Base-by-base conservation (phyloP, 768 basidiomycete species). In the Lactarius hengduanensis region DNA sequence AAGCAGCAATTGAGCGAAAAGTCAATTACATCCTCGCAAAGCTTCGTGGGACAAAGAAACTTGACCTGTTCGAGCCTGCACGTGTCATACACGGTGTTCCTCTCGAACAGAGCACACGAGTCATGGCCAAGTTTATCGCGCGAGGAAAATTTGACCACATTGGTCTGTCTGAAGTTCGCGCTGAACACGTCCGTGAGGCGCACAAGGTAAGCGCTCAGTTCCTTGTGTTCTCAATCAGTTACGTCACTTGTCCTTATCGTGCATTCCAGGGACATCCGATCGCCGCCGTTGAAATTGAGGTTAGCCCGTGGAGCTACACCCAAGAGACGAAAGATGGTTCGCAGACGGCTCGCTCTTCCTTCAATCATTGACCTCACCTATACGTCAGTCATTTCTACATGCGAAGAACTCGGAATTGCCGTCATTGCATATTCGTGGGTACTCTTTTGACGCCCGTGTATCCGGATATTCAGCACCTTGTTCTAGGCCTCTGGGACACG, bases 211-310 rank as follows among this genome's bases (percentile, higher is more conserved):
- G 41, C 32, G 26, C 73, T 83, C 81, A 75, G 30, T 30, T 87
- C 18, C 78, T 82, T 59, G 83, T 82, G 2, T 32, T 32, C 18
- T 22, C 34, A 22, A n/a, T n/a, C 4, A 8, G 4, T 22, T 8
- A 28, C 3, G 4, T 15, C 15, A 41, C 40, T 53, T 15, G 50
- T 50, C 22, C 18, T 4, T 16, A 20, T 40, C 30, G 8, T 40
- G 38, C 11, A 30, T 45, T 32, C 8, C 34, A 69, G 70, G 61
- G 62, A 8, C 61, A 64, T 32, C 70, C 70, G 4, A 81, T 89
- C 65, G 78, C 83, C 20, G 78, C 83, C 15, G 85, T 86, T 10
- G 88, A 91, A 74, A 87, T 90, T 55, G 89, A 91, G 72, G 77
- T 87, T 47, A 87, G 84, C 69, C 81, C 85, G 2, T 88, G 85